Percentiles rank a stretch among this genome's conserved stretches.
Evolutionary conservation across 345 rosid species (phyloP).

Genomic region (Eucalyptus albens): DNA sequence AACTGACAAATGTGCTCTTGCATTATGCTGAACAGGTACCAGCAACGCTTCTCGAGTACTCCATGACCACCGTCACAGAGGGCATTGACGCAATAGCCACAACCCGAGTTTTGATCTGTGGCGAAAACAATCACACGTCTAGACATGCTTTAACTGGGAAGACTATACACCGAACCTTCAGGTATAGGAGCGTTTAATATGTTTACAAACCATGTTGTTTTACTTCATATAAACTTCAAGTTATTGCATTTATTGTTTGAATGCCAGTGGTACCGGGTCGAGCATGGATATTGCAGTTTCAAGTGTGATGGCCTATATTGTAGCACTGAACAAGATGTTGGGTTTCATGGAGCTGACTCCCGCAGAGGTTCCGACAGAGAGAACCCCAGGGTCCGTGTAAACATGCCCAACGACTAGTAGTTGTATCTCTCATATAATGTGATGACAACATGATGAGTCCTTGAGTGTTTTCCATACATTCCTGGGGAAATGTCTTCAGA

Average conservation of each 20-base stretch:
- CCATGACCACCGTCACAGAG: constrained; percentile 74
- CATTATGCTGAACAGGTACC: constrained; percentile 32
- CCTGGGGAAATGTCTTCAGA: not conserved
- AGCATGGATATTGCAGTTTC: constrained; percentile 89
- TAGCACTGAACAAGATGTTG: constrained; percentile 87
- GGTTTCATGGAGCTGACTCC: constrained; percentile 31
- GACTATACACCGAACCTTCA: constrained; percentile 44
- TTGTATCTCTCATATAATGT: not conserved
- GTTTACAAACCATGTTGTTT: not conserved
- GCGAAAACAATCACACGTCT: constrained; percentile 19
- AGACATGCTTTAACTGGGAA: constrained; percentile 54
- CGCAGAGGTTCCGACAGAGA: constrained; percentile 7
- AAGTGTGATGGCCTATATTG: constrained; percentile 78
- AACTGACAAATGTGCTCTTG: not conserved
- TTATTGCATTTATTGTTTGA: not conserved
- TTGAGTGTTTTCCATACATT: not conserved
- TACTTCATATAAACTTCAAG: not conserved
- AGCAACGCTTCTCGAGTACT: constrained; percentile 67
- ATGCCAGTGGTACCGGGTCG: constrained; percentile 64
- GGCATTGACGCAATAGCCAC: constrained; percentile 94
- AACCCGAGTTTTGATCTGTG: constrained; percentile 79
- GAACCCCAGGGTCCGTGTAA: constrained; percentile 26
- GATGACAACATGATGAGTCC: not conserved
- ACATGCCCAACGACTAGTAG: not conserved
- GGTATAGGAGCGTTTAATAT: constrained; percentile 20